Conservation (phyloP, 305 asterid genomes). For the Stenogyne calaminthoides region DNA sequence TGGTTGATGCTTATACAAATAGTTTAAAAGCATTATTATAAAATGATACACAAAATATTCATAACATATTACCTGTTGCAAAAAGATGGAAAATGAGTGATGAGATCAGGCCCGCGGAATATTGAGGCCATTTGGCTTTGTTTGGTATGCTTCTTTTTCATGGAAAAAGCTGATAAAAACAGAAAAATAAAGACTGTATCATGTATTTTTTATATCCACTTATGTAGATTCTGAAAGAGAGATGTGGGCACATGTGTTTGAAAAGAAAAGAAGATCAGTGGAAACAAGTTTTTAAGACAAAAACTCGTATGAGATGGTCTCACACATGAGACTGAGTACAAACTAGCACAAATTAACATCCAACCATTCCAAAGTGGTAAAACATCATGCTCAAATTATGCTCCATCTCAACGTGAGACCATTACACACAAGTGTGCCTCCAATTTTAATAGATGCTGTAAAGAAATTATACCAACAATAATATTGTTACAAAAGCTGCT, state of each 20-base stretch:
- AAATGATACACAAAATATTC: neutral
- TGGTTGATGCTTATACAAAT: neutral
- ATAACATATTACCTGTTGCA: neutral
- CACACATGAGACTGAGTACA: too few relatives aligned
- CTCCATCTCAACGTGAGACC: too few relatives aligned
- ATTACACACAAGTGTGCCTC: too few relatives aligned
- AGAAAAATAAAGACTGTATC: neutral
- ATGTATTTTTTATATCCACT: neutral
- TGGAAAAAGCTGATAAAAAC: neutral
- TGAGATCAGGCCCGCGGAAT: neutral
- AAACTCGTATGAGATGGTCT: too few relatives aligned
- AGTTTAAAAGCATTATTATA: neutral
- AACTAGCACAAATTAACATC: too few relatives aligned
- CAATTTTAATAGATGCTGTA: neutral
- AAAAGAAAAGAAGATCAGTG: neutral
- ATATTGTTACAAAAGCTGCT: neutral
- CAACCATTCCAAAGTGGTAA: too few relatives aligned
- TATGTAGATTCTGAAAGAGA: slow-evolving; percentile 4
- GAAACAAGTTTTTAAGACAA: neutral
- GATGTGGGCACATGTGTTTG: neutral
- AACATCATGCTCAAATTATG: too few relatives aligned
- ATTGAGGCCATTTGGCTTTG: neutral
- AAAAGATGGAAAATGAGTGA: neutral
- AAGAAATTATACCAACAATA: neutral
- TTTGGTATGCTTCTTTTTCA: neutral